Percentiles rank a stretch among this genome's conserved stretches.
Conservation (phyloP, 495 filamentous ascomycete genomes). For the Daldinia childiae region DNA sequence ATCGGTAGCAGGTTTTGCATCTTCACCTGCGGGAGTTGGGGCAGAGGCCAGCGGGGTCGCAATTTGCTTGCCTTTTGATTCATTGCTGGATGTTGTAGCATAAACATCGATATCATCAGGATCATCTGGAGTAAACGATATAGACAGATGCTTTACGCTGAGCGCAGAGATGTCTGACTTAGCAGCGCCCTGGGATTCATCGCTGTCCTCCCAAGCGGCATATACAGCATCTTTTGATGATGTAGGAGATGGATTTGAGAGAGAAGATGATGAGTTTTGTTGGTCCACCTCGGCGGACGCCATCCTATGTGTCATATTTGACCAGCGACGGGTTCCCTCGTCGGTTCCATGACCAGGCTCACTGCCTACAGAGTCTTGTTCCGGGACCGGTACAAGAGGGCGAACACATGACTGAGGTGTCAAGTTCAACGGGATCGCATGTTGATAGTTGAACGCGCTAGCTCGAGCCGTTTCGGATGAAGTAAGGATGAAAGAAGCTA, state of each 20-base stretch:
- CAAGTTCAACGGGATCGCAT: background rate
- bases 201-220: background rate
- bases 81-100: background rate
- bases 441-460: background rate
- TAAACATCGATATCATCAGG: background rate
- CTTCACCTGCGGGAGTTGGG: background rate
- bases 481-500: background rate
- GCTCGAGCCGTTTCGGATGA: background rate
- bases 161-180: background rate
- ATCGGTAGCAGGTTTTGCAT: too few species aligned
- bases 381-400: background rate
- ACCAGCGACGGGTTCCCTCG: background rate
- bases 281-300: background rate
- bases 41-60: background rate
- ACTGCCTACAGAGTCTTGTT: background rate
- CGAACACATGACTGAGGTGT: background rate
- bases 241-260: background rate
- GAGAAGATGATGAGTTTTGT: background rate
- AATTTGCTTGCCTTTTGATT: background rate
- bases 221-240: background rate
- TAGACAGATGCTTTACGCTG: background rate
- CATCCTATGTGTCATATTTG: background rate
- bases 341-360: background rate
- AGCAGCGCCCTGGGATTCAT: background rate
- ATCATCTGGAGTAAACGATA: background rate